phyloP scores from a whole-genome alignment of 2,329 filamentous ascomycete species.

The Chrysoporthe puriensis region DNA sequence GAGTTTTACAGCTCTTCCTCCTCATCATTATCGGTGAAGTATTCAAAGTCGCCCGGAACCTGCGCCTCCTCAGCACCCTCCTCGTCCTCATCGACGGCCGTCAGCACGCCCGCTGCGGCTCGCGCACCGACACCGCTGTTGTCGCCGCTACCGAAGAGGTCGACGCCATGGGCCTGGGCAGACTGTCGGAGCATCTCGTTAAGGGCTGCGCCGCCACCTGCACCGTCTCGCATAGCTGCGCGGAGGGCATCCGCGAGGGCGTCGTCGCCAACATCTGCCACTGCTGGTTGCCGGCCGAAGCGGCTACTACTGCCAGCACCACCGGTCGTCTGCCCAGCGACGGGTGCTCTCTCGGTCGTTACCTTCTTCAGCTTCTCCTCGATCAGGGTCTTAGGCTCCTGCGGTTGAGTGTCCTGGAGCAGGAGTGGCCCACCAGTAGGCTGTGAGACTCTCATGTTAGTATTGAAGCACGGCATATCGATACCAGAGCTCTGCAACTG shows the following conservation, averaged over 20 bases:
- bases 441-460: slow-evolving; percentile 54
- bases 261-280: slow-evolving; percentile 29
- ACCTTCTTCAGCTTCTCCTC: slow-evolving; percentile 93
- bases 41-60: slow-evolving; percentile 75
- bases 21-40: slow-evolving; percentile 69
- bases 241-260: slow-evolving; percentile 35
- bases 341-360: slow-evolving; percentile 63
- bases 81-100: slow-evolving; percentile 83
- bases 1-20: slow-evolving; percentile 40
- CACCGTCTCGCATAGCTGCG: slow-evolving; percentile 39
- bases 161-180: slow-evolving; percentile 37
- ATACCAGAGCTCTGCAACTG: slow-evolving; percentile 37
- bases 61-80: slow-evolving; percentile 74
- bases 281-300: slow-evolving; percentile 27
- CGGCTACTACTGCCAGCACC: slow-evolving; percentile 37
- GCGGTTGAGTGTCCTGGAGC: slow-evolving; percentile 81
- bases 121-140: slow-evolving; percentile 50
- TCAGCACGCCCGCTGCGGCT: slow-evolving; percentile 79
- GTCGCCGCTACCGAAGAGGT: slow-evolving; percentile 31
- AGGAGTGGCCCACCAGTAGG: slow-evolving; percentile 92
- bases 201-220: slow-evolving; percentile 41
- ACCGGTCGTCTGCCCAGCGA: slow-evolving; percentile 45
- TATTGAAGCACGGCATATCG: slow-evolving; percentile 26
- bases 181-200: slow-evolving; percentile 49
- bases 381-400: slow-evolving; percentile 77